Base-by-base conservation (phyloP, 2,329 filamentous ascomycete species). In the Pezicula carpinea region DNA sequence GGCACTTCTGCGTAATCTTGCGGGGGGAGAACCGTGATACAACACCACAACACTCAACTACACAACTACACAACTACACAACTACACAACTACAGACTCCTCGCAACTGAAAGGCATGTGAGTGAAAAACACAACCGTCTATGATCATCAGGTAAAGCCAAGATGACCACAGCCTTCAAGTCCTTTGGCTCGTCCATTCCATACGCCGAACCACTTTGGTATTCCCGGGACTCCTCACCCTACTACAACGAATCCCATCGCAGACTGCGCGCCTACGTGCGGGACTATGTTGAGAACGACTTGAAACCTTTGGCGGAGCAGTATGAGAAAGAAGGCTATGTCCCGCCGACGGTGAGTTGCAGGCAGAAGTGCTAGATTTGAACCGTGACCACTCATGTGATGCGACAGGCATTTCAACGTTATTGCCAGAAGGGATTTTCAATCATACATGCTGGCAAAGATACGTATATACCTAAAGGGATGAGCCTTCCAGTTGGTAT, bases 211-310 rank as follows among this genome's bases (percentile, higher is more conserved):
- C 62, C 62, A 3, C 51, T 64, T 11, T 64, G 62, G 62, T 63
- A 62, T 34, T 62, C 61, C 1, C 44, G 62, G 14, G 53, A 61
- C 32, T 44, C 56, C 4, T 57, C 62, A 31, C 79, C 81, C 0
- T 84, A 85, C 65, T 86, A 87, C 69, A 82, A 74, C 22, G 70
- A 75, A 13, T 76, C 76, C 2, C 83, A 87, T 59, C 73, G 74
- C 26, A 66, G 64, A n/a, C 69, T 86, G 2, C 78, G 80, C 43
- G 69, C 76, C 32, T 70, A 68, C 4, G 66, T 85, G 0, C 75
- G 83, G 33, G 59, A 70, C 19, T 85, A 85, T 51, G 68, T 85
- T 40, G 75, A 85, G 48, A 69, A 72, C 2, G 66, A 81, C 32
- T 69, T 86, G 38, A 66, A 76, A 2, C 81, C 80, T 0, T 69